A percentile compares a stretch with the other conserved stretches of the same genome.
Evolutionary conservation across 2,329 filamentous ascomycete species (phyloP).

Genomic region (Microdochium paspali): DNA sequence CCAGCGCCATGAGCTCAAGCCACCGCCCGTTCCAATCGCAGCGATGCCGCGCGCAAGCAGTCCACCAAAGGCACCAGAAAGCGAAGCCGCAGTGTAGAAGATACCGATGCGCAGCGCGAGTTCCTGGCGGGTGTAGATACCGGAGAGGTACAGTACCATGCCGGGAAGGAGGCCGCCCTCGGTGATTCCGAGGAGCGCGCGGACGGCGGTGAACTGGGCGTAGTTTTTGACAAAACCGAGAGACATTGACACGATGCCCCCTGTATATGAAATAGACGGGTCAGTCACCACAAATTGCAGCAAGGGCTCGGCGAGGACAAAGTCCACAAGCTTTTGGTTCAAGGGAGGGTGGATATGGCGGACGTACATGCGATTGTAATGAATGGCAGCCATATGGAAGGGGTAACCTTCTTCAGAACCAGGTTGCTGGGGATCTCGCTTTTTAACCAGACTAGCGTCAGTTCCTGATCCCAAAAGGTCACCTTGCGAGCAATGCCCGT

Average conservation of each 20-base stretch:
- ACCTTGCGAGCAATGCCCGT: no score
- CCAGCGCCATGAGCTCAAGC: slow-evolving; percentile 50
- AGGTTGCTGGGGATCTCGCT: slow-evolving; percentile 58
- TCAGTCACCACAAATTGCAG: no score
- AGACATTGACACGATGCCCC: slow-evolving; percentile 50
- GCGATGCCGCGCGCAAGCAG: slow-evolving; percentile 52
- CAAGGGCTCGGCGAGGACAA: no score
- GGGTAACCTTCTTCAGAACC: slow-evolving; percentile 50
- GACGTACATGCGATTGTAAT: slow-evolving; percentile 34
- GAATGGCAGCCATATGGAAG: slow-evolving; percentile 49
- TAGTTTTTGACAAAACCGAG: slow-evolving; percentile 43
- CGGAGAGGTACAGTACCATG: slow-evolving; percentile 57
- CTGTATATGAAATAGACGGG: neutral
- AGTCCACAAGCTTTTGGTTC: no score
- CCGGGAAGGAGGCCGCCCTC: slow-evolving; percentile 59
- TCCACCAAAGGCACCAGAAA: slow-evolving; percentile 56
- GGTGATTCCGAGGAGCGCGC: slow-evolving; percentile 50
- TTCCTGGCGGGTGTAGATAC: slow-evolving; percentile 50
- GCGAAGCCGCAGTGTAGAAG: slow-evolving; percentile 58
- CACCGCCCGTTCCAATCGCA: slow-evolving; percentile 45
- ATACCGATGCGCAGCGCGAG: slow-evolving; percentile 55
- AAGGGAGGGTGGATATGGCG: neutral
- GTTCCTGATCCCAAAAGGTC: no score
- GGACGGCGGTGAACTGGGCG: slow-evolving; percentile 49
- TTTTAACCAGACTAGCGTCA: no score